Evolutionary conservation across 768 basidiomycete genomes (phyloP).

Genomic region (Kwoniella sp.): DNA sequence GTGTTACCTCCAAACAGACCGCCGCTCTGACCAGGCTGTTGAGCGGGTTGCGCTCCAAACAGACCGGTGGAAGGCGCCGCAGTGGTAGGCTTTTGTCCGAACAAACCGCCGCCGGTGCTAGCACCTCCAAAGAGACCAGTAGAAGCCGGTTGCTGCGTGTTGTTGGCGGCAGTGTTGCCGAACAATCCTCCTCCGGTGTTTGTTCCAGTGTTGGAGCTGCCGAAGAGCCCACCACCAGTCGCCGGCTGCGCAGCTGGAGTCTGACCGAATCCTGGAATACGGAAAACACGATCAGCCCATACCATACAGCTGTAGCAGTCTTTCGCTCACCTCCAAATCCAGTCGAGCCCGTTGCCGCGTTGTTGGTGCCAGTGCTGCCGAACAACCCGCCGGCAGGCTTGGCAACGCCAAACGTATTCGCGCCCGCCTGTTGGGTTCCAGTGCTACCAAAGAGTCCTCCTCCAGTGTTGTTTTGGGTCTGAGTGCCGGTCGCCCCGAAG

Average conservation of each 20-base stretch:
- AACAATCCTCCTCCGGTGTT: constrained; percentile 23
- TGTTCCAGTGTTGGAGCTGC: constrained; percentile 3
- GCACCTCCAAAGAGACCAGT: constrained; percentile 23
- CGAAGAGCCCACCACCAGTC: constrained; percentile 26
- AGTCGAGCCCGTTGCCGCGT: constrained; percentile 8
- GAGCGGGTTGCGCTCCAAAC: constrained; percentile 44
- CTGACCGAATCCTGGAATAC: constrained; percentile 23
- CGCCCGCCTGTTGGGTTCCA: constrained; percentile 29
- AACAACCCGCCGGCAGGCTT: constrained; percentile 26
- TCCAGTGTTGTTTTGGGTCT: constrained; percentile 18
- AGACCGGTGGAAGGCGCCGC: constrained; percentile 40
- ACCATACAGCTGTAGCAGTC: too few species aligned
- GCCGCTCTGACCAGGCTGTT: constrained; percentile 13
- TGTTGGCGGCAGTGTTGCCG: constrained; percentile 23
- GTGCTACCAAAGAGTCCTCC: constrained; percentile 46
- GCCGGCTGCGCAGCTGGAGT: constrained; percentile 24
- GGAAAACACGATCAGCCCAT: background rate
- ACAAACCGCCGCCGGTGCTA: constrained; percentile 29
- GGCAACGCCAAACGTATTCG: constrained; percentile 32
- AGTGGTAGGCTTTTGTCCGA: constrained; percentile 18
- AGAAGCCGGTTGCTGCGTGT: constrained; percentile 18
- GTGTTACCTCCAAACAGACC: constrained; percentile 23
- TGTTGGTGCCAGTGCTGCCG: constrained; percentile 22
- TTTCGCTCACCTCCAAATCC: constrained; percentile 25
- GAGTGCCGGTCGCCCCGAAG: constrained; percentile 18